Evolutionary conservation across 2,329 filamentous ascomycete genomes (phyloP).

Genomic region (Botrytis byssoidea): DNA sequence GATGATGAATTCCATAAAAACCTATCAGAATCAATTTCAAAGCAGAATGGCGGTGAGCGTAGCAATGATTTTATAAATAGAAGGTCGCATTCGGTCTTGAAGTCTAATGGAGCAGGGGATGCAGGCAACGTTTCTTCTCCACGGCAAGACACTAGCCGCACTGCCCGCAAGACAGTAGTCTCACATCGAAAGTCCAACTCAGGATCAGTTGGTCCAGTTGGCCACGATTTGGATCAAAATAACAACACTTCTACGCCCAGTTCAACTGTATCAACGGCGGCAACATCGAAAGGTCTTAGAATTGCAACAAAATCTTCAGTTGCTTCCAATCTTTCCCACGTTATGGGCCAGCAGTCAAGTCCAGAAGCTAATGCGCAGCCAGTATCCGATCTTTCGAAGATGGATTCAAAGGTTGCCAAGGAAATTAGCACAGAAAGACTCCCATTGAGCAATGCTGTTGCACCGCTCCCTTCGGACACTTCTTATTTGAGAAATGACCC

Average conservation of each 20-base stretch:
- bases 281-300: background rate
- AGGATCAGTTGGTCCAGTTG: background rate
- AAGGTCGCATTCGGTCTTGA: background rate
- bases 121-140: background rate
- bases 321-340: background rate
- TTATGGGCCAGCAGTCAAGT: background rate
- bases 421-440: background rate
- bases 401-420: background rate
- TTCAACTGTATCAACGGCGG: background rate
- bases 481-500: background rate
- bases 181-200: background rate
- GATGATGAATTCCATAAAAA: background rate
- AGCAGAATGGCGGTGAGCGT: background rate
- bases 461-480: background rate
- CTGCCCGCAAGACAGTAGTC: conserved; percentile 4
- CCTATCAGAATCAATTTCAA: background rate
- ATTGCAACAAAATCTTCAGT: background rate
- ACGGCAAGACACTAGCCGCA: background rate
- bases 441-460: background rate
- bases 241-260: background rate
- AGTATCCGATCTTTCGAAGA: background rate
- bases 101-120: background rate
- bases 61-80: background rate
- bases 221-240: background rate
- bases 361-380: background rate